Percentiles rank a stretch among this genome's conserved stretches.
Evolutionary conservation across 2,329 filamentous ascomycete genomes (phyloP).

Genomic region (Neonectria hederae): DNA sequence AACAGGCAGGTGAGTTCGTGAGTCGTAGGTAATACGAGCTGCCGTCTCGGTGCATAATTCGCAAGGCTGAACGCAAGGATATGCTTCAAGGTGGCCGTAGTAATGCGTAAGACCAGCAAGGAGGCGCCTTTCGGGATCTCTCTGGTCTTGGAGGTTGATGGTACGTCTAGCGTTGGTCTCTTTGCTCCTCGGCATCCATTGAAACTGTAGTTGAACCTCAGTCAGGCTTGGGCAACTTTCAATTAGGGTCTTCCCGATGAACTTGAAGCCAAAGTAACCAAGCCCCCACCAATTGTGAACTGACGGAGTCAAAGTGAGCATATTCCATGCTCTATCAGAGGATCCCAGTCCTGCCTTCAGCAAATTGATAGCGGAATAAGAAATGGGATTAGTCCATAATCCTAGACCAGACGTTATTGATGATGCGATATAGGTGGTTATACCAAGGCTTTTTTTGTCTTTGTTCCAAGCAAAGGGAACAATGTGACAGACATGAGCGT

Average conservation of each 20-base stretch:
- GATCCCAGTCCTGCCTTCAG: not conserved
- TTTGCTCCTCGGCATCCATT: conserved; percentile 4
- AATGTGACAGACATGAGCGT: not conserved
- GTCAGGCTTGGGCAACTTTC: not conserved
- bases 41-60: not conserved
- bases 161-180: not conserved
- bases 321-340: not conserved
- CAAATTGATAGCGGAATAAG: not conserved
- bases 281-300: not conserved
- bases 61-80: not conserved
- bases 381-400: not conserved
- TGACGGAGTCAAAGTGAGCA: not conserved
- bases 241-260: not conserved
- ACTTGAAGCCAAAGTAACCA: conserved; percentile 6
- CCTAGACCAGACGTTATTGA: not conserved
- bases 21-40: too few relatives aligned
- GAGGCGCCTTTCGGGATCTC: not conserved
- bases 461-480: not conserved
- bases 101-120: not conserved
- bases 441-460: not conserved
- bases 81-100: not conserved
- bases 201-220: not conserved
- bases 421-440: not conserved
- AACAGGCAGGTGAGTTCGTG: not conserved
- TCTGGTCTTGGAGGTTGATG: not conserved